Evolutionary conservation across 2,329 filamentous ascomycete species (phyloP), one percentile per base, ranked within the genome.

Genomic region (Teratosphaeriaceae sp.): DNA sequence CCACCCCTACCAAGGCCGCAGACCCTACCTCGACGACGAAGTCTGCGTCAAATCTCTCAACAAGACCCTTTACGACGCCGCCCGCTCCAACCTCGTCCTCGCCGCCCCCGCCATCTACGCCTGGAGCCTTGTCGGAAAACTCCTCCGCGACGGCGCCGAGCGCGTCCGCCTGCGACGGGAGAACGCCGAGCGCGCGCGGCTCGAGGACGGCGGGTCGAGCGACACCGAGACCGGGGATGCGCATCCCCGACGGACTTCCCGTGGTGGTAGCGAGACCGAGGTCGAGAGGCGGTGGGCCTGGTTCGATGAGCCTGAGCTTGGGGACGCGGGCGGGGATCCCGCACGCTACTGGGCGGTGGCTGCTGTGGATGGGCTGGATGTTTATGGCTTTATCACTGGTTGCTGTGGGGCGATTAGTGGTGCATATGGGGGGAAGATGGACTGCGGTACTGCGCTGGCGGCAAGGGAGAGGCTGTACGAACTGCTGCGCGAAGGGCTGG

Each of bases 91-190:
- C 13, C 71, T 78, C n/a, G 69, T 72, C 27, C 78, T 78, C 26
- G 84, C 85, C 16, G 80, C 78, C 43, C 86, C 87, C 1, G 79
- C 85, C 15, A 75, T 87, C 16, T 85, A 94, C 52, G 79, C 85
- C 2, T 97, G 89, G 89, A 80, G 82, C 3, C 70, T 90, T 37
- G 76, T 95, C 20, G 71, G 89, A 8, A 78, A 84, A 55, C 74
- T 76, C 20, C 79, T 92, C 67, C 78, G 79, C 21, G 18, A 38
- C 42, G 19, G 30, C 48, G 7, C 52, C 49, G 29, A 42, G 39
- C 5, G 9, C 3, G 3, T 30, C 11, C 38, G 38, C 12, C 7
- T 22, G 9, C 19, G 22, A 13, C 38, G 38, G n/a, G 38, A 39
- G 24, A 16, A 23, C n/a, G 30, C 42, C 9, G 52, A 46, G 20